These are phyloP conservation scores for Beauveria australis DNA, from an alignment of 2,329 filamentous ascomycete genomes.

Conservation along the genomic window DNA sequence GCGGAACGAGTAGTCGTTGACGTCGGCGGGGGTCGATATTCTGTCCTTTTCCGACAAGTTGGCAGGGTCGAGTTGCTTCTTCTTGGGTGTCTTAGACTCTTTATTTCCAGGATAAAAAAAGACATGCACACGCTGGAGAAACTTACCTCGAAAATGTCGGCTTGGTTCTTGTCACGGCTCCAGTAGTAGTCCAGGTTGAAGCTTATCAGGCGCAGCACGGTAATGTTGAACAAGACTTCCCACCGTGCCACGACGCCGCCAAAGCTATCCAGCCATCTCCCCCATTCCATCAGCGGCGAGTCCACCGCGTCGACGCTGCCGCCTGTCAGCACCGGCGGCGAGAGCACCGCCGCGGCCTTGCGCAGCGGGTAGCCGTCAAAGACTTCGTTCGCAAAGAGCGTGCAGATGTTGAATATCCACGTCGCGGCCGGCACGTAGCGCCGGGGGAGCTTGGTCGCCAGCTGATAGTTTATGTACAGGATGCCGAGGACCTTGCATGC, in stretches of 20 bases:
- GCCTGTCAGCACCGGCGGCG: slow-evolving; percentile 25
- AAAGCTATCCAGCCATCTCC: slow-evolving; percentile 65
- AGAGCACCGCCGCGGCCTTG: slow-evolving; percentile 48
- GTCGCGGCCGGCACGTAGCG: slow-evolving; percentile 65
- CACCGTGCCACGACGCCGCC: slow-evolving; percentile 82
- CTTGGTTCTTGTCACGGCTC: slow-evolving; percentile 59
- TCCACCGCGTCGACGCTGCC: slow-evolving; percentile 20
- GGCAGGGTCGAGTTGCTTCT: slow-evolving; percentile 89
- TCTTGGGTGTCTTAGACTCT: slow-evolving; percentile 67
- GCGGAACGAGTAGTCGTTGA: slow-evolving; percentile 65
- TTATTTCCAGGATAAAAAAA: no score
- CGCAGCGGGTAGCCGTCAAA: slow-evolving; percentile 67
- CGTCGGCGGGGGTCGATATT: slow-evolving; percentile 63
- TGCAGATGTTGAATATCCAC: slow-evolving; percentile 83
- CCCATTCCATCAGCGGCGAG: slow-evolving; percentile 49
- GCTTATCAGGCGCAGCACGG: slow-evolving; percentile 83
- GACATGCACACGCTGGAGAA: no score
- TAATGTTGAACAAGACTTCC: slow-evolving; percentile 98
- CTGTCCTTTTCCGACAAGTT: slow-evolving; percentile 85
- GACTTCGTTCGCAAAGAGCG: slow-evolving; percentile 85
- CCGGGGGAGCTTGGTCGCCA: slow-evolving; percentile 65
- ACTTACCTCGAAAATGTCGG: slow-evolving; percentile 74
- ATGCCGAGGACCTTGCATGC: slow-evolving; percentile 74
- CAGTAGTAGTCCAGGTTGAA: slow-evolving; percentile 98
- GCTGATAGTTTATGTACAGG: slow-evolving; percentile 69